Conservation (phyloP, 257 asterid genomes). For the Petrea volubilis region DNA sequence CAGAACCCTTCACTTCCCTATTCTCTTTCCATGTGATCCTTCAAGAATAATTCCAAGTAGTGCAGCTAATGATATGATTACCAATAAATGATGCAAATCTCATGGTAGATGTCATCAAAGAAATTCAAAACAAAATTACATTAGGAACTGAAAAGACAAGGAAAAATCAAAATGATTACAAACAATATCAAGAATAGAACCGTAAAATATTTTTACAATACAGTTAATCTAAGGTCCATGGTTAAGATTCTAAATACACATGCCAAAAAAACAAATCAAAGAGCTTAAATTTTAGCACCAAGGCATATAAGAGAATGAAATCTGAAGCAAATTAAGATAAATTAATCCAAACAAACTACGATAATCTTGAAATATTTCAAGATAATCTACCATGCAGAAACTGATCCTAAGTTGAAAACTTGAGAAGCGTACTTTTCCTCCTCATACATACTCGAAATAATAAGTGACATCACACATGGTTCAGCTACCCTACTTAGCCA, state of each 20-base stretch:
- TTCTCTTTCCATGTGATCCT: background rate
- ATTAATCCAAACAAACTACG: background rate
- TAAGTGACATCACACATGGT: background rate
- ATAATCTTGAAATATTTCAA: background rate
- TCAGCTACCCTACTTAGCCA: background rate
- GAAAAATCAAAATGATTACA: background rate
- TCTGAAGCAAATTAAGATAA: background rate
- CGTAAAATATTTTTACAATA: background rate
- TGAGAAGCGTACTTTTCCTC: background rate
- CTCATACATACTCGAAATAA: background rate
- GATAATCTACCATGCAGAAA: background rate
- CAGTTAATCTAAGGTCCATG: background rate
- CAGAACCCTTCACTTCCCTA: background rate
- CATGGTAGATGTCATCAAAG: background rate
- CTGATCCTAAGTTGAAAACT: background rate
- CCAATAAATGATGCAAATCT: background rate
- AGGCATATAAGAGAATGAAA: background rate
- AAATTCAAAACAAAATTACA: background rate
- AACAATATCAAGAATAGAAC: background rate
- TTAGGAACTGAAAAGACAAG: background rate
- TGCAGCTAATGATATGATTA: background rate
- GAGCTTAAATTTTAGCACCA: background rate
- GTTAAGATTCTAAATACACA: background rate
- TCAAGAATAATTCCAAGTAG: background rate
- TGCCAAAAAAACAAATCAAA: constrained; percentile 10